Percentiles rank a stretch among this genome's conserved stretches.
phyloP scores from a whole-genome alignment of 345 rosid genomes.

The Eucalyptus rudis region DNA sequence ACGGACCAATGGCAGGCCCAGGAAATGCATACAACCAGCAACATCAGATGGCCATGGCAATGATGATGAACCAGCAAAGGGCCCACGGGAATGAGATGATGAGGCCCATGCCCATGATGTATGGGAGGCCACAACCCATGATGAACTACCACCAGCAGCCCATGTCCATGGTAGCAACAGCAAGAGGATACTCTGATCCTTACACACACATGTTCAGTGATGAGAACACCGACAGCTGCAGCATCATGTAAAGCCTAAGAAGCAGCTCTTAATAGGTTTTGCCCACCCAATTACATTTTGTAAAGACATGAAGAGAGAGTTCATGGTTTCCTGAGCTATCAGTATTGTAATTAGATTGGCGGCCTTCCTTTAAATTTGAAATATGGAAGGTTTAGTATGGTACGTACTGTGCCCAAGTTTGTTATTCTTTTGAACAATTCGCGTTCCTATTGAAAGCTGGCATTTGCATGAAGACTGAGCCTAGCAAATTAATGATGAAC shows the following conservation, averaged over 20 bases:
- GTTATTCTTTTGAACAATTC: background rate
- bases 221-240: slow-evolving; percentile 84
- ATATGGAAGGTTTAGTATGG: background rate
- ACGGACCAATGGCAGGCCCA: background rate
- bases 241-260: slow-evolving; percentile 47
- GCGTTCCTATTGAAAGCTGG: background rate
- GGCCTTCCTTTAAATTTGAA: background rate
- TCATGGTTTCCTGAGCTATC: background rate
- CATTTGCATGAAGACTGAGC: background rate
- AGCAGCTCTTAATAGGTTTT: background rate
- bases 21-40: background rate
- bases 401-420: background rate
- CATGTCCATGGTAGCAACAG: slow-evolving; percentile 23
- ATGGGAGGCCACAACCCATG: slow-evolving; percentile 46
- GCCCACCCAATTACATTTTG: background rate
- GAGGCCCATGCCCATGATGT: slow-evolving; percentile 59
- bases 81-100: slow-evolving; percentile 51
- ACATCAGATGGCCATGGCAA: slow-evolving; percentile 28
- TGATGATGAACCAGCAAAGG: slow-evolving; percentile 58
- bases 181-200: slow-evolving; percentile 26
- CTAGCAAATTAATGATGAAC: background rate
- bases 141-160: slow-evolving; percentile 28
- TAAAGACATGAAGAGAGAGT: background rate
- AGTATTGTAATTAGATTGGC: background rate
- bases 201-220: slow-evolving; percentile 74